phyloP scores from a whole-genome alignment of 176 grass and related monocot genomes.

The Avena eriantha region DNA sequence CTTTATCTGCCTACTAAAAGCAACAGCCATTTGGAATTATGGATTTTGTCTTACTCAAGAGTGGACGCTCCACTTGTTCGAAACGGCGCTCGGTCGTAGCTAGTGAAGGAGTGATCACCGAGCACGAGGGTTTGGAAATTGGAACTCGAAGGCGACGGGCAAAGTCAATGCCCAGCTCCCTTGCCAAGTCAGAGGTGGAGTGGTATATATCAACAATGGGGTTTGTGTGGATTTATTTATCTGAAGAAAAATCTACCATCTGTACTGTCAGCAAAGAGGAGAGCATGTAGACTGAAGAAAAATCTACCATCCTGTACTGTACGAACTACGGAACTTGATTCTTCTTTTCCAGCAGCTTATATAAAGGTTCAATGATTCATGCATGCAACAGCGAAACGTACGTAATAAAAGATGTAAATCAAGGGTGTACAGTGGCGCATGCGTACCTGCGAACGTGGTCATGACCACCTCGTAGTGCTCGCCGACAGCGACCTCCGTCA shows the following conservation, averaged over 20 bases:
- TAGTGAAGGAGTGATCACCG: background rate
- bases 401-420: background rate
- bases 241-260: no score
- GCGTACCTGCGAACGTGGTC: constrained; percentile 91
- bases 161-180: constrained; percentile 31
- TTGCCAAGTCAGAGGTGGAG: background rate
- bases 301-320: no score
- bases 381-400: background rate
- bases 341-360: background rate
- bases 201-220: no score
- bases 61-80: background rate
- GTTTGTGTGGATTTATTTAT: no score
- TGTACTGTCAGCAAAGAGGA: constrained; percentile 42
- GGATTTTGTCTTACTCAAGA: constrained; percentile 10
- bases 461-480: constrained; percentile 87
- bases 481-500: constrained; percentile 76
- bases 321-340: background rate
- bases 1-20: background rate
- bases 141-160: background rate
- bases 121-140: constrained; percentile 46
- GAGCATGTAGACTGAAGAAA: background rate
- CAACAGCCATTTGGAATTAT: constrained; percentile 13
- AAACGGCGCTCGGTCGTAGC: background rate
- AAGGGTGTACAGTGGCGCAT: background rate
- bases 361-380: background rate